Percentiles rank a stretch among this genome's conserved stretches.
phyloP scores from a whole-genome alignment of 139 green algal species.

The Chlamydomonas schloesseri region DNA sequence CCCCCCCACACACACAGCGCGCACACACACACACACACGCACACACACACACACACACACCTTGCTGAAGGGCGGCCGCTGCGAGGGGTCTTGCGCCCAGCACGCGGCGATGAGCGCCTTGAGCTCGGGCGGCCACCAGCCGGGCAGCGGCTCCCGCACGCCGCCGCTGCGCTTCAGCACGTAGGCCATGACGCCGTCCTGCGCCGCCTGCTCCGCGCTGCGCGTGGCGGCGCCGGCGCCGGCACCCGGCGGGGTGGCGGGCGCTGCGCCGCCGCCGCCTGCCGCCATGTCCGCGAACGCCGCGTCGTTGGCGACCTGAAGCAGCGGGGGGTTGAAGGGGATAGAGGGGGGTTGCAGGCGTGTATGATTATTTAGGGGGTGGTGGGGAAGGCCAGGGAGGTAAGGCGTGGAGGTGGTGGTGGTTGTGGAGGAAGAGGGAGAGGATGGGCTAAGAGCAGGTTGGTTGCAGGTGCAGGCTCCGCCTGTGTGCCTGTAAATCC shows the following conservation, averaged over 20 bases:
- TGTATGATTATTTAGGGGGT: no score
- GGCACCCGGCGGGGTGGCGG: background rate
- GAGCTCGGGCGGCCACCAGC: conserved; percentile 54
- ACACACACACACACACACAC: background rate
- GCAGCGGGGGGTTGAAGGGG: background rate
- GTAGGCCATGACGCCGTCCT: conserved; percentile 37
- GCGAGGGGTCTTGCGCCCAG: conserved; percentile 61
- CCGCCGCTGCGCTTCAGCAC: conserved; percentile 17
- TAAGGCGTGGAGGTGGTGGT: background rate
- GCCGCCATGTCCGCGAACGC: background rate
- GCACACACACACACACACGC: background rate
- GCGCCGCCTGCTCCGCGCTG: conserved; percentile 2
- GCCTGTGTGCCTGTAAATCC: no score
- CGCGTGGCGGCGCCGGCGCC: background rate
- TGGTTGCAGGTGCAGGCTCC: no score
- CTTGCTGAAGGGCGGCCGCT: conserved; percentile 50
- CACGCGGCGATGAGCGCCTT: conserved; percentile 50
- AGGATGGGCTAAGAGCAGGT: no score
- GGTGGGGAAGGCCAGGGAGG: background rate
- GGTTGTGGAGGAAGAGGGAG: background rate
- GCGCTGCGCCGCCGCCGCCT: background rate
- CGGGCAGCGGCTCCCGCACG: conserved; percentile 50
- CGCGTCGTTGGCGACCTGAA: background rate
- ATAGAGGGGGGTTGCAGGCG: background rate
- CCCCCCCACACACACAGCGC: background rate